Percentiles rank a stretch among this genome's conserved stretches.
phyloP scores from a whole-genome alignment of 495 filamentous ascomycete species.

The Aspergillus mulundensis region DNA sequence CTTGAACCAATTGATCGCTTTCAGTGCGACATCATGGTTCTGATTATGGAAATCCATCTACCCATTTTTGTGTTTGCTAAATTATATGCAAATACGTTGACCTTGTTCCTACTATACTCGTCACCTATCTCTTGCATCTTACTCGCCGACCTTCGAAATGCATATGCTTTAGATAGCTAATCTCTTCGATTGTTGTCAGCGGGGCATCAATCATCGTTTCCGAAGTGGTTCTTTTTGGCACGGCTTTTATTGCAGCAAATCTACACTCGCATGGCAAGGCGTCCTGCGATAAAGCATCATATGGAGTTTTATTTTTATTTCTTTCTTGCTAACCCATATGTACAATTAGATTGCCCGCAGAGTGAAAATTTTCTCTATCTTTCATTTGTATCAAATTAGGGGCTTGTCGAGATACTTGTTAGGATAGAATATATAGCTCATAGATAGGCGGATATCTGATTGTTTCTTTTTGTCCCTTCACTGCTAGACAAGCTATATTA shows the following conservation, averaged over 20 bases:
- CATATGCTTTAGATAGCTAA: background rate
- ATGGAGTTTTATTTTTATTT: conserved; percentile 18
- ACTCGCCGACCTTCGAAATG: background rate
- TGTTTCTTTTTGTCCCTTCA: background rate
- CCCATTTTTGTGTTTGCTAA: background rate
- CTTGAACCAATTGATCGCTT: conserved; percentile 15
- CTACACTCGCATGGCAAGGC: conserved; percentile 37
- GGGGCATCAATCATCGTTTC: background rate
- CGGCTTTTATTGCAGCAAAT: conserved; percentile 1
- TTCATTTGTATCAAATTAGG: conserved; percentile 10
- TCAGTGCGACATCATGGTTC: background rate
- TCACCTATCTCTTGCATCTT: background rate
- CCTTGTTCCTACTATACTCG: background rate
- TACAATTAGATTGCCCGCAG: conserved; percentile 12
- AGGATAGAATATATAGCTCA: conserved; percentile 15
- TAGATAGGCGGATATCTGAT: conserved; percentile 4
- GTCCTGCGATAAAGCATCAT: conserved; percentile 28
- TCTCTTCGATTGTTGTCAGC: background rate
- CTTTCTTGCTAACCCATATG: conserved; percentile 4
- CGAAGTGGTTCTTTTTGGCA: conserved; percentile 5
- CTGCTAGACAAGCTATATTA: background rate
- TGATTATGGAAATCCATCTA: conserved; percentile 11
- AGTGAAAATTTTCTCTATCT: background rate
- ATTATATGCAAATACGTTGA: conserved; percentile 3
- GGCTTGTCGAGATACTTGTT: background rate